Conservation (phyloP, 1,284 basidiomycete species). For the Naganishia albida region DNA sequence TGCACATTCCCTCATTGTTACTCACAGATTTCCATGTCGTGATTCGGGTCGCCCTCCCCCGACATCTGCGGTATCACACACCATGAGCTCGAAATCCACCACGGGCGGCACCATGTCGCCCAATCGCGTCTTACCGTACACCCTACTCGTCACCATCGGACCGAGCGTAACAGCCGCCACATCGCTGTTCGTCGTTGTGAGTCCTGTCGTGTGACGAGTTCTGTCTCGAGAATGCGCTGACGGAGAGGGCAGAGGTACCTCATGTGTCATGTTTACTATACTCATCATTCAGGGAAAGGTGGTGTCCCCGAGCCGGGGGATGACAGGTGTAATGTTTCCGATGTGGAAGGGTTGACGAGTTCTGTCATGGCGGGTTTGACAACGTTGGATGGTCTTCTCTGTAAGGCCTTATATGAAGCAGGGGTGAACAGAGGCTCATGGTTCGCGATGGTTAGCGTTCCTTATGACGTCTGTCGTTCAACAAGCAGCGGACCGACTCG, state of each 20-base stretch:
- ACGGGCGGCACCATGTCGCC: conserved; percentile 15
- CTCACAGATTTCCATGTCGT: too few species aligned
- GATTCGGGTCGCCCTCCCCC: too few species aligned
- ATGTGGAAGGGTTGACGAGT: conserved; percentile 41
- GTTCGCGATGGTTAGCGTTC: conserved; percentile 38
- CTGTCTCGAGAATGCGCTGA: not conserved
- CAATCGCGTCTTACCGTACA: conserved; percentile 39
- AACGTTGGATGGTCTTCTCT: conserved; percentile 41
- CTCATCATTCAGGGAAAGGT: conserved; percentile 23
- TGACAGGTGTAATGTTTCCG: conserved; percentile 36
- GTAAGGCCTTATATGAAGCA: conserved; percentile 33
- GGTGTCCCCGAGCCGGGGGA: conserved; percentile 34
- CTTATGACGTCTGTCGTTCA: conserved; percentile 43
- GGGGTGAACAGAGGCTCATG: conserved; percentile 2
- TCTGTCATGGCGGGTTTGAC: conserved; percentile 42
- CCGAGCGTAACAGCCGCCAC: conserved; percentile 44
- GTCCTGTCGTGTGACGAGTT: conserved; percentile 5
- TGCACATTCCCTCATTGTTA: too few species aligned
- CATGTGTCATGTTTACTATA: conserved; percentile 39
- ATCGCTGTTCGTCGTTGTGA: conserved; percentile 41
- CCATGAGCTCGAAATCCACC: not conserved
- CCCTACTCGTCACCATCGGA: conserved; percentile 43
- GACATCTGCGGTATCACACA: too few species aligned
- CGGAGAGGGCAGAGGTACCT: conserved; percentile 36
- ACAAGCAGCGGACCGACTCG: conserved; percentile 39